These are phyloP conservation scores for Dimargaris cristalligena DNA, from an alignment of 192 early-diverging fungal genomes.

Conservation along the genomic window DNA sequence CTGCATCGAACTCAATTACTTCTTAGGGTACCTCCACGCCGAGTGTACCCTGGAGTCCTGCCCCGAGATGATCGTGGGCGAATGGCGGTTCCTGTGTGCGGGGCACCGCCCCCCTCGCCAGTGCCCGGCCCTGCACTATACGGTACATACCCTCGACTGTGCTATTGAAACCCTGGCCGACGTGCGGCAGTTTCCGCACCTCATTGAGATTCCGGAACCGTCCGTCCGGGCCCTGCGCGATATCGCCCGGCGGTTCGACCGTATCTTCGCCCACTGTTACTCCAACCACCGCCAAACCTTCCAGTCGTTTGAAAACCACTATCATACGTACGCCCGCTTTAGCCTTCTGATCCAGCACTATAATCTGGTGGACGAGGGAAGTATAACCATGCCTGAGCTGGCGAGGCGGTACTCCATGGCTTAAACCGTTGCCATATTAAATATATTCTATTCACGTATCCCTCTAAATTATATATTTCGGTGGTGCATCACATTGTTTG, in stretches of 20 bases:
- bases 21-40: conserved; percentile 46
- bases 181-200: conserved; percentile 53
- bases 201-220: conserved; percentile 43
- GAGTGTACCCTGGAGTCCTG: conserved; percentile 68
- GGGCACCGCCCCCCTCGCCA: conserved; percentile 54
- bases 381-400: background rate
- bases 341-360: background rate
- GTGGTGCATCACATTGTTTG: no score
- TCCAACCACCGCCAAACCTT: conserved; percentile 85
- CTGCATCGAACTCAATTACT: conserved; percentile 66
- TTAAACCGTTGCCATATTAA: background rate
- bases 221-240: conserved; percentile 75
- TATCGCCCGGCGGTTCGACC: conserved; percentile 80
- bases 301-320: conserved; percentile 47
- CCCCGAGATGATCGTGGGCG: conserved; percentile 85
- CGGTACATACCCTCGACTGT: conserved; percentile 85
- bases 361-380: background rate
- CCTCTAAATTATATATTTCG: no score
- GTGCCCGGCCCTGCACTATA: conserved; percentile 85
- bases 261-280: conserved; percentile 94
- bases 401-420: background rate
- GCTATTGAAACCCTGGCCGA: conserved; percentile 65
- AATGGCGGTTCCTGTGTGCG: conserved; percentile 85
- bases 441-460: background rate
- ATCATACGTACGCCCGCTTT: conserved; percentile 2